Conservation (phyloP, 257 asterid genomes). For the Pogostemon cablin region DNA sequence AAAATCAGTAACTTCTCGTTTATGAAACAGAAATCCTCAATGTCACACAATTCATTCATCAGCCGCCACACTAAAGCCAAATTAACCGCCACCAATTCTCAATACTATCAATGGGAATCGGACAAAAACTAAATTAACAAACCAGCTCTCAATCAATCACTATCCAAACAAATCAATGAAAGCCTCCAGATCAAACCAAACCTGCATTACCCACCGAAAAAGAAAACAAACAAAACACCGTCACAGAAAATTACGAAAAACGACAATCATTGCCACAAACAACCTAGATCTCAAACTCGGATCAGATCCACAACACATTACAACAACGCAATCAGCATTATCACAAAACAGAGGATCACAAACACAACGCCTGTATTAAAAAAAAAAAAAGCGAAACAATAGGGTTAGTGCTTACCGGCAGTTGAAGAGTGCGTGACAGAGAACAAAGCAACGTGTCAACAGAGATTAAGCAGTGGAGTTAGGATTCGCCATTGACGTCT, state of each 20-base stretch:
- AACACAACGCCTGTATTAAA: background rate
- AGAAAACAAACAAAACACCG: slow-evolving; percentile 29
- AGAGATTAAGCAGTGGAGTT: slow-evolving; percentile 44
- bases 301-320: slow-evolving; percentile 63
- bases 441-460: slow-evolving; percentile 30
- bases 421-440: slow-evolving; percentile 30
- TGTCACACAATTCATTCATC: slow-evolving; percentile 25
- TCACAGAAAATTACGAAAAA: slow-evolving; percentile 26
- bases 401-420: slow-evolving; percentile 41
- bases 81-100: slow-evolving; percentile 33
- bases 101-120: slow-evolving; percentile 33
- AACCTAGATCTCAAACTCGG: slow-evolving; percentile 50
- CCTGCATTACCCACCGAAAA: slow-evolving; percentile 55
- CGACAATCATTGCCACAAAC: slow-evolving; percentile 4
- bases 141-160: slow-evolving; percentile 29
- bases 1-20: slow-evolving; percentile 30
- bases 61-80: slow-evolving; percentile 38
- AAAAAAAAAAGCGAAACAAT: slow-evolving; percentile 11
- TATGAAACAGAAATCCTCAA: slow-evolving; percentile 32
- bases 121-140: slow-evolving; percentile 12
- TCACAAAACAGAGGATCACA: slow-evolving; percentile 18
- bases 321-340: slow-evolving; percentile 35
- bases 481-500: slow-evolving; percentile 58
- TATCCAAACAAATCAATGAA: slow-evolving; percentile 33
- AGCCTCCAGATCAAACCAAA: slow-evolving; percentile 53